phyloP scores from a whole-genome alignment of 352 stramenopile species.

The Globisporangium nagaii region DNA sequence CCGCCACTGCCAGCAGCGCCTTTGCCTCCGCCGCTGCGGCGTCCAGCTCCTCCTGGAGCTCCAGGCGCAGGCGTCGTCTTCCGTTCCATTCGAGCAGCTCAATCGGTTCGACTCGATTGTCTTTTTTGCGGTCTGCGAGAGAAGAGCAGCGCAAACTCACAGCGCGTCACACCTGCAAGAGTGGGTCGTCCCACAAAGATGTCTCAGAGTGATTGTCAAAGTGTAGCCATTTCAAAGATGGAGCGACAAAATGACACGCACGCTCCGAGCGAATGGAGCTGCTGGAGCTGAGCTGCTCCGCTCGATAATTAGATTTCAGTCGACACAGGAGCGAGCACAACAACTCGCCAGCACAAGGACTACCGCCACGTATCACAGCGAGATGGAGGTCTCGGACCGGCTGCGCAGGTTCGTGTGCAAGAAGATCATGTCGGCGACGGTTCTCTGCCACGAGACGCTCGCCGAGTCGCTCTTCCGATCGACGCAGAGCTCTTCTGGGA shows the following conservation, averaged over 20 bases:
- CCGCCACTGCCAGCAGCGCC: neutral
- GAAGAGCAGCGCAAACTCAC: too few species aligned
- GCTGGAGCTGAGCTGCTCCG: too few species aligned
- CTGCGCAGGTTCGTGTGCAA: conserved; percentile 11
- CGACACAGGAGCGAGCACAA: neutral
- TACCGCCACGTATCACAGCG: conserved; percentile 1
- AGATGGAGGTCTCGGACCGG: conserved; percentile 8
- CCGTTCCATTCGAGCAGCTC: too few species aligned
- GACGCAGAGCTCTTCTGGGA: conserved; percentile 9
- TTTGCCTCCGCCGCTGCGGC: neutral
- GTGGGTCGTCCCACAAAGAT: too few species aligned
- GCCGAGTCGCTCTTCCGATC: neutral
- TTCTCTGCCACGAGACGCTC: neutral
- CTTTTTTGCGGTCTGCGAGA: neutral
- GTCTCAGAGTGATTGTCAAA: neutral
- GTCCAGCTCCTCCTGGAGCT: neutral
- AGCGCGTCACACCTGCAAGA: too few species aligned
- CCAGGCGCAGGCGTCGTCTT: neutral
- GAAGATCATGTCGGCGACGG: conserved; percentile 16
- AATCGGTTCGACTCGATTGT: neutral
- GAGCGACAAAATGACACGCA: neutral
- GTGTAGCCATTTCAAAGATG: neutral
- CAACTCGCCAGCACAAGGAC: too few species aligned
- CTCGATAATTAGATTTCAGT: too few species aligned
- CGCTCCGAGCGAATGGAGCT: too few species aligned